Evolutionary conservation across 2,329 filamentous ascomycete genomes (phyloP), one percentile per base, ranked within the genome.

Genomic region (Fusarium nurragi): DNA sequence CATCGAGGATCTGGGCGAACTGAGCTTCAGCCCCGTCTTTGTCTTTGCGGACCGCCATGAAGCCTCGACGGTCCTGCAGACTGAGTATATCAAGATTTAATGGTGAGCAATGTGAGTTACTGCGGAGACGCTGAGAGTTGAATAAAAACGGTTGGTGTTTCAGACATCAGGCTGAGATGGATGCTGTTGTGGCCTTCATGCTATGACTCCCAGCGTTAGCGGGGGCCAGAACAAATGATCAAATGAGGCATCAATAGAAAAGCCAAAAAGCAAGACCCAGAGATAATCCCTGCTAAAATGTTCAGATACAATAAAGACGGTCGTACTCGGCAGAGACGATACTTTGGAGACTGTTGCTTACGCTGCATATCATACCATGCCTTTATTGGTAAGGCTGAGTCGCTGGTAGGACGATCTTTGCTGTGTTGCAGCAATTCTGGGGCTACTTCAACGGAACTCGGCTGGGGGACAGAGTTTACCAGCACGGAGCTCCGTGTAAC

Each of bases 1-100:
- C 75, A 12, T 72, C 64, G 12, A 79, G 65, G 45, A 79, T 74
- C 38, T 70, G 71, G 16, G 65, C 55, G 62, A 76, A 74, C 41
- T 70, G 70, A 4, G 70, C 60, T 47, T 65, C 61, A 6, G 53
- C 64, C 3, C 44, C 54, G 18, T 44, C 41, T 48, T 68, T 67
- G 9, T 58, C 44, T 67, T 68, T 68, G 39, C 23, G 65, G 64
- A 54, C 64, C 41, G 64, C 65, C 65, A 67, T 67, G 41, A 38
- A 54, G 52, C 28, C 43, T 41, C 22, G 51, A 56, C 56, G 56
- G 57, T 12, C 50, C 62, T 22, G 22, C 36, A 28, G 49, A 36
- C 16, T n/a, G n/a, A 11, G 21, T 22, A 36, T 16, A 16, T n/a
- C 7, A 3, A 34, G 6, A 34, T 4, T 19, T 11, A 5, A n/a